phyloP scores from a whole-genome alignment of 2,329 filamentous ascomycete species.

The Claviceps paspali region DNA sequence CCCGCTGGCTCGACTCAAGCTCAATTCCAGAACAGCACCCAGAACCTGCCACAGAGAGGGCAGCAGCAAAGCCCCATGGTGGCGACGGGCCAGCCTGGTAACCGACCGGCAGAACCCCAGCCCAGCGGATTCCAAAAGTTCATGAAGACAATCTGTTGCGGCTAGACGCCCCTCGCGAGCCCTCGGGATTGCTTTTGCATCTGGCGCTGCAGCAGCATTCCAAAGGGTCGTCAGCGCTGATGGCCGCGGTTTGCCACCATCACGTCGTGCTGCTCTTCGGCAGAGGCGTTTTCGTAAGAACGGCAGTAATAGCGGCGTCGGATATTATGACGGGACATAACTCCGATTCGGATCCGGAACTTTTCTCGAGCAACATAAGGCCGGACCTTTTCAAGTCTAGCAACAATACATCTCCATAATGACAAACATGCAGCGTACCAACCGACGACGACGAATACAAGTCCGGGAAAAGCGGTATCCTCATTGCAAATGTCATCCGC shows the following conservation, averaged over 20 bases:
- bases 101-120: constrained; percentile 51
- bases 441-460: constrained; percentile 4
- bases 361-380: not conserved
- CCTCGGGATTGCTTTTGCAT: constrained; percentile 16
- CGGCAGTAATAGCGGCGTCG: not conserved
- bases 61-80: constrained; percentile 46
- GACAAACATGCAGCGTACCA: not conserved
- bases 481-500: not conserved
- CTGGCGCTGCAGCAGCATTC: constrained; percentile 14
- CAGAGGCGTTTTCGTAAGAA: not conserved
- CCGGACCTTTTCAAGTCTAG: not conserved
- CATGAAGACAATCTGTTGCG: constrained; percentile 85
- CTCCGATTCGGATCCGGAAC: not conserved
- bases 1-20: constrained; percentile 85
- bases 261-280: not conserved
- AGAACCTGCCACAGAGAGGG: constrained; percentile 59
- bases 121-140: constrained; percentile 80
- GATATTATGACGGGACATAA: not conserved
- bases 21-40: constrained; percentile 90
- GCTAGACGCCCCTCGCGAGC: constrained; percentile 29
- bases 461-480: constrained; percentile 2
- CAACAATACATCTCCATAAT: not conserved
- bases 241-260: not conserved
- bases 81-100: constrained; percentile 35
- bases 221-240: constrained; percentile 7